Percentiles rank a stretch among this genome's conserved stretches.
Evolutionary conservation across 2,329 filamentous ascomycete genomes (phyloP).

Genomic region (Colletotrichum cuscutae): DNA sequence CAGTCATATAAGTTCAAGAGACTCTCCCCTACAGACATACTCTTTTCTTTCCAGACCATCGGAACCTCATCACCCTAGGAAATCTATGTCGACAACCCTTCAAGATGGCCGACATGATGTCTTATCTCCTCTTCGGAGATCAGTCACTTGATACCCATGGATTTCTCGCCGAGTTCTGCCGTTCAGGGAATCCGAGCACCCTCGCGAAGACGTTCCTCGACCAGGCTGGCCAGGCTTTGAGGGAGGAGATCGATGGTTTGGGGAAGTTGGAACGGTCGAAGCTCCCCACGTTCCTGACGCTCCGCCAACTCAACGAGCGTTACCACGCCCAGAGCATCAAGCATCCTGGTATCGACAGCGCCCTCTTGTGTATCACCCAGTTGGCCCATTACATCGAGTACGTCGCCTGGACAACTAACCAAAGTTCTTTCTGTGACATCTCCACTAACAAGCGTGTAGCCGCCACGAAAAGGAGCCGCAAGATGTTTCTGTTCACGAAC

Average conservation of each 20-base stretch:
- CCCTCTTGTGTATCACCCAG: constrained; percentile 72
- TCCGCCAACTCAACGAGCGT: constrained; percentile 72
- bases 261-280: constrained; percentile 65
- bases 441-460: constrained; percentile 49
- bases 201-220: constrained; percentile 72
- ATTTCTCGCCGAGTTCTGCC: constrained; percentile 67
- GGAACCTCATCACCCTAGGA: constrained; percentile 37
- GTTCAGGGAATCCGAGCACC: constrained; percentile 55
- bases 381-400: constrained; percentile 77
- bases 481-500: constrained; percentile 59
- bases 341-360: constrained; percentile 72
- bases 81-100: constrained; percentile 41
- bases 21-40: constrained; percentile 28
- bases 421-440: not conserved
- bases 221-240: constrained; percentile 65
- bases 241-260: constrained; percentile 68
- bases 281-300: constrained; percentile 70
- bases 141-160: constrained; percentile 75
- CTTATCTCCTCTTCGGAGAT: constrained; percentile 75
- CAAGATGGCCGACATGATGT: constrained; percentile 59
- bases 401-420: constrained; percentile 42
- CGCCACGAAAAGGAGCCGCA: constrained; percentile 65
- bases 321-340: constrained; percentile 69
- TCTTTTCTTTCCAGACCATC: constrained; percentile 28
- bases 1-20: constrained; percentile 38